A percentile compares a stretch with the other conserved stretches of the same genome.
Evolutionary conservation across 2,329 filamentous ascomycete species (phyloP).

Genomic region (Achaetomium macrosporum): DNA sequence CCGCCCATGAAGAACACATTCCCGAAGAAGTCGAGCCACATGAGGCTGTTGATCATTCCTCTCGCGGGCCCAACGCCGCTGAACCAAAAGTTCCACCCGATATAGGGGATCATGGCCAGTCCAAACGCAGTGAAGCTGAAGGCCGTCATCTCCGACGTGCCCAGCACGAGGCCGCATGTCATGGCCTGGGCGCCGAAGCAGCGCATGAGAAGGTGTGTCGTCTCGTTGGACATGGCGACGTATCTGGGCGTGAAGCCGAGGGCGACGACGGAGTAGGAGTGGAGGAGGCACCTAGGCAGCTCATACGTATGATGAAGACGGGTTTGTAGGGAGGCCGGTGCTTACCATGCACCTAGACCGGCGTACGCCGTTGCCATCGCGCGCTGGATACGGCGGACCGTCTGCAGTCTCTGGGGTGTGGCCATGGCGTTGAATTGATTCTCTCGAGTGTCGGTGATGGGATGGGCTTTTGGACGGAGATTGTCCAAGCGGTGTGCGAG

Average conservation of each 20-base stretch:
- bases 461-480: neutral
- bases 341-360: slow-evolving; percentile 19
- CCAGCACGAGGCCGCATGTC: slow-evolving; percentile 20
- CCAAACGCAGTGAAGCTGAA: slow-evolving; percentile 21
- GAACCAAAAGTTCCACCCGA: slow-evolving; percentile 20
- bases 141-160: slow-evolving; percentile 19
- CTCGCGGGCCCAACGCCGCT: slow-evolving; percentile 13
- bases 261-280: slow-evolving; percentile 18
- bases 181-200: slow-evolving; percentile 24
- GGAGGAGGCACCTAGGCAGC: slow-evolving; percentile 17
- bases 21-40: slow-evolving; percentile 20
- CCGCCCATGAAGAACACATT: slow-evolving; percentile 19
- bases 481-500: neutral
- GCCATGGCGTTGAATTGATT: slow-evolving; percentile 4
- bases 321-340: neutral
- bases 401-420: slow-evolving; percentile 17
- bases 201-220: slow-evolving; percentile 16
- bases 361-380: slow-evolving; percentile 19
- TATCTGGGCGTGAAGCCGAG: slow-evolving; percentile 19
- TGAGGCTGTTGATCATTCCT: slow-evolving; percentile 16
- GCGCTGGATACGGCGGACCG: slow-evolving; percentile 19
- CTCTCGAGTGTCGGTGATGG: neutral
- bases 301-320: neutral
- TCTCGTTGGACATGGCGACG: slow-evolving; percentile 12
- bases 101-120: slow-evolving; percentile 21